Base-by-base conservation (phyloP, 352 stramenopile species). In the Phytophthora chlamydospora region DNA sequence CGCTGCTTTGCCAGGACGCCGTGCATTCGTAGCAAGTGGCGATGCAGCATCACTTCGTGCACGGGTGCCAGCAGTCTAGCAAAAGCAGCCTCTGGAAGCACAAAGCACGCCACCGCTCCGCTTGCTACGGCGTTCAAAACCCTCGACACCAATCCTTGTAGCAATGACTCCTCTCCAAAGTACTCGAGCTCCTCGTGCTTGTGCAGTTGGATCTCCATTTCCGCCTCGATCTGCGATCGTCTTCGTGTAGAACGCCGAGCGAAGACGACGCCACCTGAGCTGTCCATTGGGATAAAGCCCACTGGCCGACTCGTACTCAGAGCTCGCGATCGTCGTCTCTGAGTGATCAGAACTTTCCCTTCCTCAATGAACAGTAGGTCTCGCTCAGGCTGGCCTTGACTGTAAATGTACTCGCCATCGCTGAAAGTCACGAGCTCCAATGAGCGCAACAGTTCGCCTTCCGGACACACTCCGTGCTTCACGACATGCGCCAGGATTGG, bases 351-450 rank as follows among this genome's bases (percentile, higher is more conserved):
- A 33, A 94, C 80, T 31, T 79, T 78, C 8, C 85, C 85, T 54
- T 86, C 73, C 35, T 92, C 81, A 39, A 94, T 83, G 54, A 94
- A 88, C 58, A 75, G 81, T 6, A 92, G 29, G 16, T 85, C 80
- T n/a, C 69, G 67, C 17, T 86, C 81, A 1, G 48, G 9, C 9
- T 90, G 71, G 12, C 81, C 85, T 57, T 94, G 79, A 12, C 38
- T 71, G 46, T 81, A 88, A 59, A 94, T 82, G 66, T 86, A 85
- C 31, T 90, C 83, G 19, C 75, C 78, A 41, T 88, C 78, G 1
- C n/a, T 39, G 48, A 73, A 90, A 8, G 58, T 66, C 8, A 58
- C 50, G 21, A 74, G 27, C 29, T 61, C 49, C 8, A 91, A 51
- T 3, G 77, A 67, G 17, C 65, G 46, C 2, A 87, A 8, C 12